Conservation (phyloP, 192 early-diverging fungal species). For the Linnemannia elongata region DNA sequence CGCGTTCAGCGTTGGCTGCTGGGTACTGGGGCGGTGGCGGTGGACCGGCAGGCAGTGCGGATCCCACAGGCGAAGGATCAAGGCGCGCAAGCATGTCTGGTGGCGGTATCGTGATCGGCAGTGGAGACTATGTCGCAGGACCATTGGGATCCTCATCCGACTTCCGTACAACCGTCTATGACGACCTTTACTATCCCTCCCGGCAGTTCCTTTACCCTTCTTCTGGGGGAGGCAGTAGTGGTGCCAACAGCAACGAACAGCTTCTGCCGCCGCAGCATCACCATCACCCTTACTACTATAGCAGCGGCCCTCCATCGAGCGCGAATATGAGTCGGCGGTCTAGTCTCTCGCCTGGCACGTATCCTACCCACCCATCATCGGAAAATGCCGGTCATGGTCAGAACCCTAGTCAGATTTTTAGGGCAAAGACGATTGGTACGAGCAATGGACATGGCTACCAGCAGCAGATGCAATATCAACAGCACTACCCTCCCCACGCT, state of each 20-base stretch:
- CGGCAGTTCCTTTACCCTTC: constrained; percentile 3
- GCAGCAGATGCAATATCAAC: not conserved
- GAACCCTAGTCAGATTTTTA: not conserved
- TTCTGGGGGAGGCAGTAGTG: not conserved
- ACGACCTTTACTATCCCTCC: constrained; percentile 22
- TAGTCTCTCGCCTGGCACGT: constrained; percentile 32
- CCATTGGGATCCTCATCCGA: constrained; percentile 17
- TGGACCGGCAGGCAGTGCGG: not conserved
- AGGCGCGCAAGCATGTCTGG: not conserved
- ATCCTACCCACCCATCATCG: not conserved
- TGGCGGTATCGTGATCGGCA: constrained; percentile 1
- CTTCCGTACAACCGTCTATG: constrained; percentile 20
- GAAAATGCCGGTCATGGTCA: not conserved
- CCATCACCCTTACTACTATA: not conserved
- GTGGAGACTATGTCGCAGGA: constrained; percentile 16
- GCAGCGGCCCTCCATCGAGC: not conserved
- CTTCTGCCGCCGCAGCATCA: constrained; percentile 2
- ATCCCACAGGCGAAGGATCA: too few relatives aligned
- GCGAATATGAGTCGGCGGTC: constrained; percentile 17
- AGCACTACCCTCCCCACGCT: not conserved
- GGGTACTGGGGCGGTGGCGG: not conserved
- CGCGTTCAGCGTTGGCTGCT: constrained; percentile 4
- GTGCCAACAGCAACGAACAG: constrained; percentile 29
- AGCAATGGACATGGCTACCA: not conserved
- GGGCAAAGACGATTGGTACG: constrained; percentile 20